Conservation (phyloP, 495 filamentous ascomycete genomes). For the Copromyces sp. region DNA sequence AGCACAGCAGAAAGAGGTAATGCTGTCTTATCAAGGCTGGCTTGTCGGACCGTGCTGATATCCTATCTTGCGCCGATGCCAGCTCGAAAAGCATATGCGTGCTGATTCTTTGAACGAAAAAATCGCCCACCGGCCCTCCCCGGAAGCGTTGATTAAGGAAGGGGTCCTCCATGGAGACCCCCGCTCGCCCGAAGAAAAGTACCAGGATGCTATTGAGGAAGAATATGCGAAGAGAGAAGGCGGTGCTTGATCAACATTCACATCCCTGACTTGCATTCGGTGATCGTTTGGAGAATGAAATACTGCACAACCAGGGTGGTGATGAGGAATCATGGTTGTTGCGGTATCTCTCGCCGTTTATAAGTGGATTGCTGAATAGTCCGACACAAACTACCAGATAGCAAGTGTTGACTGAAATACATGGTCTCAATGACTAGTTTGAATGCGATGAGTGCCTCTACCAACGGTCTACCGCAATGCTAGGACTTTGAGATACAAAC, state of each 20-base stretch:
- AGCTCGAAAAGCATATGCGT: conserved; percentile 74
- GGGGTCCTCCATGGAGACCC: conserved; percentile 64
- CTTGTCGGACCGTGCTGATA: not conserved
- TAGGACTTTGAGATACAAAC: not conserved
- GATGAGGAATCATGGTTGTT: not conserved
- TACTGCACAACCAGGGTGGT: not conserved
- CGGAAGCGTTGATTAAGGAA: conserved; percentile 63
- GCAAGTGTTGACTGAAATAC: not conserved
- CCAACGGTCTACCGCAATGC: not conserved
- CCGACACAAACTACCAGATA: not conserved
- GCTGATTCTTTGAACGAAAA: conserved; percentile 76
- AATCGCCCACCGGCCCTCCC: conserved; percentile 61
- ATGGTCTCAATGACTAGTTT: not conserved
- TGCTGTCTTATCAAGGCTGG: not conserved
- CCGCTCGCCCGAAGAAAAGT: conserved; percentile 39
- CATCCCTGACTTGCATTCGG: not conserved
- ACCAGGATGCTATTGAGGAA: conserved; percentile 39
- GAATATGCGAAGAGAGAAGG: conserved; percentile 42
- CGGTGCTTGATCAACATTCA: conserved; percentile 24
- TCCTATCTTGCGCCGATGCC: not conserved
- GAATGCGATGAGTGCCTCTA: not conserved
- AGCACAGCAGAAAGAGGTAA: conserved; percentile 60
- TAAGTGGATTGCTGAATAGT: not conserved
- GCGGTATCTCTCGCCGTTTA: not conserved
- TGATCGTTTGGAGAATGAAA: not conserved